Base-by-base conservation (phyloP, 257 asterid genomes). In the Lycium ferocissimum region DNA sequence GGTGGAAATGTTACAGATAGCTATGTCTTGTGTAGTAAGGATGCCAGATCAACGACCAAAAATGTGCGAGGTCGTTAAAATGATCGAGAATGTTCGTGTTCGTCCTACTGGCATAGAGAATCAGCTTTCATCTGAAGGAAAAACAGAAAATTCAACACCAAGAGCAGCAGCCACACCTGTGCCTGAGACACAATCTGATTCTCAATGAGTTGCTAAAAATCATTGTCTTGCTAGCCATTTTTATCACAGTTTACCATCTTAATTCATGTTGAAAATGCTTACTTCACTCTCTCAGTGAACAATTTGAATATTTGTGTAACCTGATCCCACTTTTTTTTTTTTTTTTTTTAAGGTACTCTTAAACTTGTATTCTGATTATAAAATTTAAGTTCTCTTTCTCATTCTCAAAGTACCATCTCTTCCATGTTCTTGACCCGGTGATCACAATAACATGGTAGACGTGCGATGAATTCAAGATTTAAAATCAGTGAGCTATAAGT, bases 1-100 rank as follows among this genome's bases (percentile, higher is more conserved):
- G 87, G 96, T 94, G 58, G 98, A 92, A 89, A 87, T 93, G 92
- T 80, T 94, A 22, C 98, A 92, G 87, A 92, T 94, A 71, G 96
- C 92, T 0, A 90, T 94, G 93, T 84, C 96, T 2, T 93, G 98
- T 67, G 97, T 93, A 71, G 95, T 86, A 33, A 89, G 96, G 78
- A 66, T 86, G 71, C 87, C 95, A 0, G 96, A 93, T 66, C 95
- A 93, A 86, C 86, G 98, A 53, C 98, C 98, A 11, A 94, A 89
- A 59, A 92, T 94, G 93, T 26, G 45, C 0, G 94, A 93, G 45
- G 91, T 93, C 0, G 94, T 92, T 14, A 92, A 86, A 83, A 89
- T 92, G 95, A 85, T 94, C 4, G 95, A 91, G 62, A 87, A 80
- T 14, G 88, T 94, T 6, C 75, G 93, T 15, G 88, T 94, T 6